Percentiles rank a stretch among this genome's conserved stretches.
Conservation (phyloP, 2,329 filamentous ascomycete genomes). For the Xylariaceae sp. region DNA sequence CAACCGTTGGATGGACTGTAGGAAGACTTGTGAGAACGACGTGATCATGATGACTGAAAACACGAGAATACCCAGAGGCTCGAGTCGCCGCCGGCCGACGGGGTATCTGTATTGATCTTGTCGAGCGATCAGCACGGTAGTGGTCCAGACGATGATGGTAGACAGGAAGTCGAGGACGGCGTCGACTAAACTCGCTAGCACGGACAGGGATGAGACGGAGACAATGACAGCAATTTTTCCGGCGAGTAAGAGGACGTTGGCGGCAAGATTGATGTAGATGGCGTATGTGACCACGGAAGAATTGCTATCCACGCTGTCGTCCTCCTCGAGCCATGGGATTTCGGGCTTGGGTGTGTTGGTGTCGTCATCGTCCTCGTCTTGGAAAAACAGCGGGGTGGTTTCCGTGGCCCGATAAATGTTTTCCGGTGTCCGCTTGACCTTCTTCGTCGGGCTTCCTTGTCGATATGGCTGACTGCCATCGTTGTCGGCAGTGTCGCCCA, state of each 20-base stretch:
- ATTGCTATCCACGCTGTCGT: constrained; percentile 65
- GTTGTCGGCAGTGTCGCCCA: constrained; percentile 5
- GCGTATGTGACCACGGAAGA: constrained; percentile 76
- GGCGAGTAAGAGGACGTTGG: constrained; percentile 68
- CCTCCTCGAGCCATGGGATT: constrained; percentile 65
- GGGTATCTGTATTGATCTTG: constrained; percentile 73
- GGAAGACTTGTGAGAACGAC: constrained; percentile 71
- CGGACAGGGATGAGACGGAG: constrained; percentile 74
- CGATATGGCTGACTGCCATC: constrained; percentile 9
- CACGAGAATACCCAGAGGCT: constrained; percentile 74
- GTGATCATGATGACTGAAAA: constrained; percentile 86
- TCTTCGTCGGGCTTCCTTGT: constrained; percentile 34
- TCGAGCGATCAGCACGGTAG: constrained; percentile 66
- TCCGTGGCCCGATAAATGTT: constrained; percentile 77
- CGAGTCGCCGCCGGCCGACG: constrained; percentile 69
- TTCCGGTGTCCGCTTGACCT: constrained; percentile 73
- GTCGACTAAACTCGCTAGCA: constrained; percentile 73
- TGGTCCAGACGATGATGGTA: constrained; percentile 75
- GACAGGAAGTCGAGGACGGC: constrained; percentile 75
- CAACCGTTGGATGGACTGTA: constrained; percentile 64
- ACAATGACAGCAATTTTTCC: constrained; percentile 74
- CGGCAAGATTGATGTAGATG: constrained; percentile 78
- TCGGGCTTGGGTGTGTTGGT: constrained; percentile 42
- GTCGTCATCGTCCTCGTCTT: constrained; percentile 41
- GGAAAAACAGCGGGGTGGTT: constrained; percentile 56